These are phyloP conservation scores for Corniculantispora saksenae DNA, from an alignment of 2,329 filamentous ascomycete genomes.

Conservation along the genomic window DNA sequence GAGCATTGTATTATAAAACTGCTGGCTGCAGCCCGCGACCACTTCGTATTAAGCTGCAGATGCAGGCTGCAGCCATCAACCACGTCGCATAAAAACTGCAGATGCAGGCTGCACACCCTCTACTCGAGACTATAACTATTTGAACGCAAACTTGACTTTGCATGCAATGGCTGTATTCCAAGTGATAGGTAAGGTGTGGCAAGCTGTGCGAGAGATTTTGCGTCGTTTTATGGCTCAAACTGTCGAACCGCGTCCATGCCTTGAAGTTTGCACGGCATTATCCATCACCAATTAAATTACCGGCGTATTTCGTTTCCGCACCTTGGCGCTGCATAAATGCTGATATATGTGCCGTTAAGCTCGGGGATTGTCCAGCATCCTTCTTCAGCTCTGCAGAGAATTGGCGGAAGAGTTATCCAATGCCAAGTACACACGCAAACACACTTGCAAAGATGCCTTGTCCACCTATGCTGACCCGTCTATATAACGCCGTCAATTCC, in stretches of 20 bases:
- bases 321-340: neutral
- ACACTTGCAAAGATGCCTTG: neutral
- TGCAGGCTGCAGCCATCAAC: too few species aligned
- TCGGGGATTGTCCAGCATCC: neutral
- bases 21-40: too few species aligned
- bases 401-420: too few species aligned
- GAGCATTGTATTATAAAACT: too few species aligned
- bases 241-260: too few species aligned
- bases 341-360: neutral
- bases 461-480: neutral
- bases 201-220: neutral
- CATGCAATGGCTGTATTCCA: neutral
- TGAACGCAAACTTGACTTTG: neutral
- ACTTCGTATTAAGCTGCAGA: too few species aligned
- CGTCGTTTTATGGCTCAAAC: neutral
- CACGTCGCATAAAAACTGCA: neutral
- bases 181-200: neutral
- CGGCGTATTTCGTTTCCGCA: too few species aligned
- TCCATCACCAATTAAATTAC: too few species aligned
- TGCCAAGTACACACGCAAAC: too few species aligned
- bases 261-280: too few species aligned
- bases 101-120: neutral
- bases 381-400: too few species aligned
- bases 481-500: neutral
- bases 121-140: neutral